These are phyloP conservation scores for Fusarium buharicum DNA, from an alignment of 2,329 filamentous ascomycete genomes.

Conservation along the genomic window DNA sequence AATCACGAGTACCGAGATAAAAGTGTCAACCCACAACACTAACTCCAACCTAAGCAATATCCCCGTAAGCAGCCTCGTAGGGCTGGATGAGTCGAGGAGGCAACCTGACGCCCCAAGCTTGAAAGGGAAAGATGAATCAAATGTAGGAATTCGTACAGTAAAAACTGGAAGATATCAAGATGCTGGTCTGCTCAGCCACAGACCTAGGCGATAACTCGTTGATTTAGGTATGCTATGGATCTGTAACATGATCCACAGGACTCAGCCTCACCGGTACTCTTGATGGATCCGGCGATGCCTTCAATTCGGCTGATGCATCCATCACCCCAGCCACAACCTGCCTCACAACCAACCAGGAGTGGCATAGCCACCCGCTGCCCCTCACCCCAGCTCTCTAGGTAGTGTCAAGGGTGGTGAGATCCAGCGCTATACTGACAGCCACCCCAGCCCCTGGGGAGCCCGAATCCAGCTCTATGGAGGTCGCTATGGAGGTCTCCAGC, in stretches of 20 bases:
- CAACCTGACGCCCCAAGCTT: constrained; percentile 3
- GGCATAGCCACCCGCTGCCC: constrained; percentile 3
- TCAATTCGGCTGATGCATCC: constrained; percentile 16
- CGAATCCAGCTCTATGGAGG: not conserved
- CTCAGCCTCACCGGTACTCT: constrained; percentile 25
- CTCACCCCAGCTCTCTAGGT: constrained; percentile 11
- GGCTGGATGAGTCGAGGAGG: constrained; percentile 27
- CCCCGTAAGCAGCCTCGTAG: constrained; percentile 11
- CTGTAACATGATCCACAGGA: constrained; percentile 18
- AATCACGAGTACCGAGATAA: not conserved
- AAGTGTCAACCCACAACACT: not conserved
- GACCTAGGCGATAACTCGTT: constrained; percentile 15
- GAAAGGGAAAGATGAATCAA: constrained; percentile 15
- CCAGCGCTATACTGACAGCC: constrained; percentile 22
- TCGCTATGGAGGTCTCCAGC: not conserved
- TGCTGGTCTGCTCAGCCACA: constrained; percentile 19
- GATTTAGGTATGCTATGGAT: not conserved
- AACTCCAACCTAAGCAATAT: not conserved
- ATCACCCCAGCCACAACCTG: constrained; percentile 2
- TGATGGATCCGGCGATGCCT: constrained; percentile 26
- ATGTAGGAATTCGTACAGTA: not conserved
- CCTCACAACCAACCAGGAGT: constrained; percentile 11
- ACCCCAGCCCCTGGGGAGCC: not conserved
- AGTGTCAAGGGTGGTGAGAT: constrained; percentile 13
- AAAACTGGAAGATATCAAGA: not conserved